Evolutionary conservation across 2,329 filamentous ascomycete genomes (phyloP).

Genomic region (Fusarium sp.): DNA sequence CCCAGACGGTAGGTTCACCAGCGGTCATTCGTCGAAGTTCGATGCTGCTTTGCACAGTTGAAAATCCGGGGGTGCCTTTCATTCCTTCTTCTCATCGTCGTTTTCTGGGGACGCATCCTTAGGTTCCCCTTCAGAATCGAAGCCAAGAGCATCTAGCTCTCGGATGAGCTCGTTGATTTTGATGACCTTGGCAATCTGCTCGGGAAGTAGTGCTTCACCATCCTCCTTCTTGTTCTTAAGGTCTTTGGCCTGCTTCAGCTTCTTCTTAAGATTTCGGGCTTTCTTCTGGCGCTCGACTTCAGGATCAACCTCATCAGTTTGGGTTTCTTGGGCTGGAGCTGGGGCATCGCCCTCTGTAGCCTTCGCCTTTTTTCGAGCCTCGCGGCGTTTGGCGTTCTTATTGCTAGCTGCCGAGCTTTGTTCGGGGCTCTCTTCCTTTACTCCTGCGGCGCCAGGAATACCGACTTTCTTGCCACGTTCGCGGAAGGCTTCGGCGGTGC

Average conservation of each 20-base stretch:
- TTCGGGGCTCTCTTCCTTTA: conserved; percentile 61
- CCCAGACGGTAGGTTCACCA: background rate
- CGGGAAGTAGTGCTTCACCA: conserved; percentile 84
- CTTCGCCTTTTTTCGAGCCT: conserved; percentile 67
- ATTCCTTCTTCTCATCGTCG: conserved; percentile 40
- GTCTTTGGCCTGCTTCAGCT: conserved; percentile 91
- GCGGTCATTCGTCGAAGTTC: background rate
- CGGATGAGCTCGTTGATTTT: conserved; percentile 94
- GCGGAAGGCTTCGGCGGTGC: conserved; percentile 85
- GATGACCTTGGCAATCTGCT: conserved; percentile 97
- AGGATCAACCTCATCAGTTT: conserved; percentile 65
- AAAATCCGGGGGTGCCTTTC: conserved; percentile 11
- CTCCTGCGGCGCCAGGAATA: conserved; percentile 78
- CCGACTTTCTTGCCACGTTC: conserved; percentile 71
- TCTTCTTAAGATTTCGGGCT: conserved; percentile 90
- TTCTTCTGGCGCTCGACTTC: conserved; percentile 91
- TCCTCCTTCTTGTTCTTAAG: conserved; percentile 90
- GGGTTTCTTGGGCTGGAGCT: conserved; percentile 29
- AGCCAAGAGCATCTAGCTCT: conserved; percentile 85
- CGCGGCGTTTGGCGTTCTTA: conserved; percentile 86
- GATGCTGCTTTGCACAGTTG: background rate
- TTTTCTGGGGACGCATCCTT: conserved; percentile 44
- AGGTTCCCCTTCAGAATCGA: conserved; percentile 80
- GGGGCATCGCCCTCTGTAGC: conserved; percentile 65
- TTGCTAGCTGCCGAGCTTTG: conserved; percentile 67